Base-by-base conservation (phyloP, 352 stramenopile species). In the Aphanomyces astaci region DNA sequence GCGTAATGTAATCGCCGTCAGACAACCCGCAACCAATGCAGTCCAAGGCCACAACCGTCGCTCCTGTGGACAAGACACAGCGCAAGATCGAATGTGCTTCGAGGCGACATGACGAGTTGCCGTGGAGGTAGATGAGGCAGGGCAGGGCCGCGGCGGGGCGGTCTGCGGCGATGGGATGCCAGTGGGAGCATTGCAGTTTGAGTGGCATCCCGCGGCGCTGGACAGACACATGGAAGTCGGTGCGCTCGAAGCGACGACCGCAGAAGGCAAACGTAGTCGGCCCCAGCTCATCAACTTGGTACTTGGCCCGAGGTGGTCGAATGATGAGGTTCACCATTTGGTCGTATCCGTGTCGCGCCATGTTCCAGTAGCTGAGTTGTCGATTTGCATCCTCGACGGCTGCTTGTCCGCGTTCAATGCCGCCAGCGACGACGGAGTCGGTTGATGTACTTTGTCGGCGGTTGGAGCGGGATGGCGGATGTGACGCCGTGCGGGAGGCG, bases 281-380 rank as follows among this genome's bases (percentile, higher is more conserved):
- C 32, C 95, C 96, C 11, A 99, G 76, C 48, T 97, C 81, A 60
- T 94, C 84, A 22, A 89, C 54, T 1, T 89, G 81, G 74, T 99
- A 99, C 59, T 87, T 62, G 3, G 92, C 96, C 45, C 96, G 82
- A 25, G 96, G 96, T 31, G 96, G 96, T 2, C 96, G 90, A 65
- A 99, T 98, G 72, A 99, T 98, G 32, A 98, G 88, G 73, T 98
- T 96, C 40, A 98, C 95, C 31, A 99, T 76, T 73, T 98, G 90
- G 64, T 95, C 90, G 80, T 99, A 99, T 11, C 86, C 86, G 53
- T 94, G 80, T 33, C 91, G 91, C 70, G 92, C 72, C 56, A 94
- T 67, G 65, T 92, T 91, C 86, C 86, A 94, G 63, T 92, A 94
- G 52, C 84, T 86, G 13, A 94, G 71, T 62, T 94, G 81, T 39